Conservation (phyloP, 352 stramenopile species). For the Aphanomyces euteiches region DNA sequence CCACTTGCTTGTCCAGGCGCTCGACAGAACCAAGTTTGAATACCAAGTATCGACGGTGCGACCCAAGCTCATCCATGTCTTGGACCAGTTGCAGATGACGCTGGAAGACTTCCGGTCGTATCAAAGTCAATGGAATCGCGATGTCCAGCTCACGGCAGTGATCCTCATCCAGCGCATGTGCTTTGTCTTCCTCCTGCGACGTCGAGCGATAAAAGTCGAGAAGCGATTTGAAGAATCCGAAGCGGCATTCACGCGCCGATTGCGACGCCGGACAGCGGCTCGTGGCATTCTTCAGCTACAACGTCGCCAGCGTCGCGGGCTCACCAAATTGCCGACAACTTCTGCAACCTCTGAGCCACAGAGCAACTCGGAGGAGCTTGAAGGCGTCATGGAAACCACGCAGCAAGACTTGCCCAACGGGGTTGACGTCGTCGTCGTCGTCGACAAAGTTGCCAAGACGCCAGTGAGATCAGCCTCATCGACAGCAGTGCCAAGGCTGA, state of each 20-base stretch:
- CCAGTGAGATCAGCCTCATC: too few species aligned
- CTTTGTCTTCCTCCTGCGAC: not conserved
- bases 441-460: too few species aligned
- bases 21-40: constrained; percentile 24
- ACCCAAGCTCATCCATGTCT: not conserved
- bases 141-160: constrained; percentile 7
- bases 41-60: constrained; percentile 17
- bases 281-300: constrained; percentile 2
- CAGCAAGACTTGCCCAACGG: too few species aligned
- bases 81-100: not conserved
- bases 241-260: not conserved
- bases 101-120: constrained; percentile 10
- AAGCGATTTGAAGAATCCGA: not conserved
- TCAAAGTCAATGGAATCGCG: not conserved
- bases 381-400: too few species aligned
- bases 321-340: not conserved
- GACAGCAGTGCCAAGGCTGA: too few species aligned
- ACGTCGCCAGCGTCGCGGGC: not conserved
- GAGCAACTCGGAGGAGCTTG: too few species aligned
- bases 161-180: constrained; percentile 19
- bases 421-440: too few species aligned
- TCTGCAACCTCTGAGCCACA: too few species aligned
- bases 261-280: not conserved
- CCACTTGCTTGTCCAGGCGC: constrained; percentile 10
- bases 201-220: not conserved